Conservation (phyloP, 2,329 filamentous ascomycete genomes). For the Daldinia eschscholtzii region DNA sequence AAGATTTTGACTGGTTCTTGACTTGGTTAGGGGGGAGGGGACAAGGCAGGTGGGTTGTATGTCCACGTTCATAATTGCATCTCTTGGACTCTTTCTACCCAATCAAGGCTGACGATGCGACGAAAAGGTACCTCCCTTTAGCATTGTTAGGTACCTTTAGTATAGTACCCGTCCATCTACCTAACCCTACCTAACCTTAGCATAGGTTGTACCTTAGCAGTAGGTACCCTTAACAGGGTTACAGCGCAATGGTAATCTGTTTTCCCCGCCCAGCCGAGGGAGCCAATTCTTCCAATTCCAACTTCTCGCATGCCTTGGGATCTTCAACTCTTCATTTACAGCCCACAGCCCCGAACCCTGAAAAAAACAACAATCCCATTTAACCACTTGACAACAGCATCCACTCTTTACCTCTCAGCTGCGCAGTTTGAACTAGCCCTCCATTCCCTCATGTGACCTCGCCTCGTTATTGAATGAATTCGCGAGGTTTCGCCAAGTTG, state of each 20-base stretch:
- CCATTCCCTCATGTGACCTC: slow-evolving; percentile 35
- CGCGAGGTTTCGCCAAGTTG: slow-evolving; percentile 25
- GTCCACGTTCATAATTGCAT: slow-evolving; percentile 41
- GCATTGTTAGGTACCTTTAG: neutral
- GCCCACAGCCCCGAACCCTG: slow-evolving; percentile 40
- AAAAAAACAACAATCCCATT: slow-evolving; percentile 29
- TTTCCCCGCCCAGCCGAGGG: slow-evolving; percentile 40
- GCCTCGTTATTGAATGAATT: slow-evolving; percentile 19
- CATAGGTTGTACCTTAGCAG: neutral
- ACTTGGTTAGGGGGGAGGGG: slow-evolving; percentile 9
- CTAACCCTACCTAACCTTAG: too few relatives aligned
- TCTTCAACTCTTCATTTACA: slow-evolving; percentile 43
- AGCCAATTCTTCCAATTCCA: slow-evolving; percentile 37
- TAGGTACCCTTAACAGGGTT: slow-evolving; percentile 28
- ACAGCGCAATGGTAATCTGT: slow-evolving; percentile 39
- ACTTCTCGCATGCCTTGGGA: slow-evolving; percentile 31
- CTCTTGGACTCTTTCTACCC: slow-evolving; percentile 29
- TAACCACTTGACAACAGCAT: slow-evolving; percentile 42
- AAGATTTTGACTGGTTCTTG: neutral
- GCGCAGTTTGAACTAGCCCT: slow-evolving; percentile 15
- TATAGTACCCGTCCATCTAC: neutral
- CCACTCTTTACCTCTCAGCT: slow-evolving; percentile 40
- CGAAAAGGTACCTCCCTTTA: neutral
- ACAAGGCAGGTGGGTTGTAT: slow-evolving; percentile 33
- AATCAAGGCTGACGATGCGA: slow-evolving; percentile 28